Evolutionary conservation across 352 stramenopile genomes (phyloP).

Genomic region (Phytophthora quininea): DNA sequence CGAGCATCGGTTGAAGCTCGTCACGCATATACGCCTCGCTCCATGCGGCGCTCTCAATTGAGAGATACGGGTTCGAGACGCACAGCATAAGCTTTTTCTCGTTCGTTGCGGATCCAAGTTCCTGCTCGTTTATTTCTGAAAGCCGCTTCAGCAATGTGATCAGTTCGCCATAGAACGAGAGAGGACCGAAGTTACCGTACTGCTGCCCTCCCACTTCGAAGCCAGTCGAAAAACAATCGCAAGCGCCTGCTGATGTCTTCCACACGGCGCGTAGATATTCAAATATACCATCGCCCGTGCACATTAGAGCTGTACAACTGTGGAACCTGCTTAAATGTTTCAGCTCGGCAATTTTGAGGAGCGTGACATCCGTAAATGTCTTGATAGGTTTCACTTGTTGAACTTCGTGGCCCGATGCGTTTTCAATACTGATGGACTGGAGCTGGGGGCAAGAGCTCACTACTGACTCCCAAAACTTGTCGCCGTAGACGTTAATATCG

Average conservation of each 20-base stretch:
- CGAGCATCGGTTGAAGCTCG: conserved; percentile 12
- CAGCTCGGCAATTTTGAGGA: conserved; percentile 23
- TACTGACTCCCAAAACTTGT: conserved; percentile 16
- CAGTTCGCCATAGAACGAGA: conserved; percentile 19
- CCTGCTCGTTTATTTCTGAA: conserved; percentile 13
- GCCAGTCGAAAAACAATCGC: conserved; percentile 18
- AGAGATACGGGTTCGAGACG: conserved; percentile 18
- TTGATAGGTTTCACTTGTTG: conserved; percentile 24
- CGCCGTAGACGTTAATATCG: conserved; percentile 11
- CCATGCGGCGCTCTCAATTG: conserved; percentile 6
- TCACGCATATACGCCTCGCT: conserved; percentile 15
- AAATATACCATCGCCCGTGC: conserved; percentile 33
- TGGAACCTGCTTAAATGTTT: conserved; percentile 24
- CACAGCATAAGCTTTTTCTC: conserved; percentile 8
- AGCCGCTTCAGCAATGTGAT: conserved; percentile 9
- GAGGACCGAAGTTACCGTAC: conserved; percentile 1
- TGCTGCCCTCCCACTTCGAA: conserved; percentile 30
- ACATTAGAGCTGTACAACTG: conserved; percentile 20
- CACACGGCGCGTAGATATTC: conserved; percentile 29
- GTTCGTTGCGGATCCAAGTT: conserved; percentile 8
- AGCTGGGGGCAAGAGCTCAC: background rate
- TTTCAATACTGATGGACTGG: conserved; percentile 15
- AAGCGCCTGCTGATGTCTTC: background rate
- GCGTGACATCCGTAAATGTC: conserved; percentile 16
- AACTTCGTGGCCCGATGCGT: conserved; percentile 12